phyloP scores from a whole-genome alignment of 495 filamentous ascomycete species.

The Aspergillus asperescens region DNA sequence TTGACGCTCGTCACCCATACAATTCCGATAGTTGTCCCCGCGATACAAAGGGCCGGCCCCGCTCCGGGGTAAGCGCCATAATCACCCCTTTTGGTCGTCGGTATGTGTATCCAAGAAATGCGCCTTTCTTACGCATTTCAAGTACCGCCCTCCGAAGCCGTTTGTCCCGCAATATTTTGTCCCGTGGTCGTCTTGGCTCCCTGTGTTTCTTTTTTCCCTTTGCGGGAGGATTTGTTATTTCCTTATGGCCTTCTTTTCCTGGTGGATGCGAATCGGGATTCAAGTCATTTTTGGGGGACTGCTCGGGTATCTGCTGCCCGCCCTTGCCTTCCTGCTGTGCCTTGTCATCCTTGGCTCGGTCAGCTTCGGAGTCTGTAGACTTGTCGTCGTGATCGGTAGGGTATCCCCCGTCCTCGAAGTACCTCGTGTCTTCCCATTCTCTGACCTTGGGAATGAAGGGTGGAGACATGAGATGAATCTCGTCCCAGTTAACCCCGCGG shows the following conservation, averaged over 20 bases:
- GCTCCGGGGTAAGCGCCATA: conserved; percentile 29
- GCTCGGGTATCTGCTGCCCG: conserved; percentile 12
- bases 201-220: conserved; percentile 34
- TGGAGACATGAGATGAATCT: conserved; percentile 59
- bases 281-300: background rate
- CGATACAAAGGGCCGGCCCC: conserved; percentile 26
- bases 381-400: conserved; percentile 49
- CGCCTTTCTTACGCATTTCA: conserved; percentile 70
- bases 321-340: conserved; percentile 8
- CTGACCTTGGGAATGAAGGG: conserved; percentile 72
- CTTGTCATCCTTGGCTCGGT: conserved; percentile 11
- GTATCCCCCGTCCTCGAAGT: conserved; percentile 78
- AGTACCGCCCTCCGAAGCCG: conserved; percentile 57
- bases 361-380: conserved; percentile 20
- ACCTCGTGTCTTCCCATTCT: conserved; percentile 74
- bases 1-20: conserved; percentile 19
- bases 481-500: conserved; percentile 60
- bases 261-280: background rate
- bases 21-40: conserved; percentile 27
- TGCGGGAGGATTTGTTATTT: background rate
- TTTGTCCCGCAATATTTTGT: conserved; percentile 72
- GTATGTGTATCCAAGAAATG: conserved; percentile 91
- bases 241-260: conserved; percentile 1
- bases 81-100: conserved; percentile 48
- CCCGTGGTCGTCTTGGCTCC: conserved; percentile 67